phyloP scores from a whole-genome alignment of 495 filamentous ascomycete species.

The Chaetomidium leptoderma region DNA sequence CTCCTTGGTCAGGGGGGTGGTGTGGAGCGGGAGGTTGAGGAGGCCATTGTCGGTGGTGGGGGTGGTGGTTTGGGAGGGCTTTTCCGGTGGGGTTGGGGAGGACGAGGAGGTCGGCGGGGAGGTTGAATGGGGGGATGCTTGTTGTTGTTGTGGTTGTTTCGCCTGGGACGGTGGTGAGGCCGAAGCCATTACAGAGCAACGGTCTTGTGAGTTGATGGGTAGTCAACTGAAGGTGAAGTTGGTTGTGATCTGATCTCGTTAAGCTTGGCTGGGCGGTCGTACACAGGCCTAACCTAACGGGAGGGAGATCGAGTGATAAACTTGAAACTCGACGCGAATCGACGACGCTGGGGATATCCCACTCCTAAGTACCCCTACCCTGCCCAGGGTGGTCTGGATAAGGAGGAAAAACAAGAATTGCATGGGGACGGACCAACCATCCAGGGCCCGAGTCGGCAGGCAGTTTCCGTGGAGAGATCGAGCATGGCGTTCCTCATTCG shows the following conservation, averaged over 20 bases:
- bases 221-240: neutral
- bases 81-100: neutral
- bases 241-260: neutral
- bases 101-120: neutral
- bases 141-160: neutral
- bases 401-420: neutral
- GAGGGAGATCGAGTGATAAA: neutral
- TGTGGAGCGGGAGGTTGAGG: slow-evolving; percentile 4
- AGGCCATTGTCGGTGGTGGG: neutral
- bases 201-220: neutral
- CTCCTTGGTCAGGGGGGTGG: slow-evolving; percentile 2
- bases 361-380: neutral
- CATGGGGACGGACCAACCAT: neutral
- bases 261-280: neutral
- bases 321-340: neutral
- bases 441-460: neutral
- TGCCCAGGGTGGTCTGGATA: neutral
- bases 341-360: neutral
- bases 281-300: neutral
- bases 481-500: neutral
- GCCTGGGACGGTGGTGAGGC: neutral
- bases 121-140: neutral
- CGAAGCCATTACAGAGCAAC: neutral
- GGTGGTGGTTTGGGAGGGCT: slow-evolving; percentile 1
- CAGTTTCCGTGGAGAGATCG: neutral